Evolutionary conservation across 805 yeast genomes (phyloP), one percentile per base, ranked within the genome.

Genomic region (Blastobotrys chiropterorum): DNA sequence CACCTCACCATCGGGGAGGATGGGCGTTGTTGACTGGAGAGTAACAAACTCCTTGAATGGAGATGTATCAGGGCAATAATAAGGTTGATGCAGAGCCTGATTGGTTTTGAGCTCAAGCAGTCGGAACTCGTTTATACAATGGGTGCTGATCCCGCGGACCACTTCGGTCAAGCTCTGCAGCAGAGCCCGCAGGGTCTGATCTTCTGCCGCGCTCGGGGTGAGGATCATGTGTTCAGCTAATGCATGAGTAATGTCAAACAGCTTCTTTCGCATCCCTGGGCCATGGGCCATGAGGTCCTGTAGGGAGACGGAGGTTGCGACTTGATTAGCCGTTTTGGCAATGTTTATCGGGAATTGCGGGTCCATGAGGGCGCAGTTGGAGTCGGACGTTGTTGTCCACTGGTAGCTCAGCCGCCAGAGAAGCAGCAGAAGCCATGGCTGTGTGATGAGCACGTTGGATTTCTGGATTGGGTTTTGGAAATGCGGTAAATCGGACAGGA

Each of bases 221-320:
- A 16, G 31, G 13, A 15, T 17, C 6, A 47, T 20, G 3, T 21
- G 8, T 3, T 50, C 53, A 3, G 47, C 40, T 15, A 50, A 22
- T 15, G 45, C 19, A 38, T n/a, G 17, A 2, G 51, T 50, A n/a
- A 50, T 50, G 39, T 50, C 53, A 21, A 20, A 50, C n/a, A 50
- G 17, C 47, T 50, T 50, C 20, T 50, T 47, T 4, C 53, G 40
- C 53, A 50, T 50, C 11, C 53, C 53, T 3, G 53, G 50, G 20
- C 53, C 53, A 22, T 50, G 53, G 5, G 53, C 41, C 21, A 42
- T 14, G 38, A 50, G 40, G 19, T 50, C 50, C 31, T 50, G 50
- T 4, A 50, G 15, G 4, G 51, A 22, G 19, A 50, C 53, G 8
- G 50, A 40, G 2, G 16, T 15, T 6, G 50, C n/a, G n/a, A 50